Percentiles rank a stretch among this genome's conserved stretches.
phyloP scores from a whole-genome alignment of 192 early-diverging fungal species.

The Podila epicladia region DNA sequence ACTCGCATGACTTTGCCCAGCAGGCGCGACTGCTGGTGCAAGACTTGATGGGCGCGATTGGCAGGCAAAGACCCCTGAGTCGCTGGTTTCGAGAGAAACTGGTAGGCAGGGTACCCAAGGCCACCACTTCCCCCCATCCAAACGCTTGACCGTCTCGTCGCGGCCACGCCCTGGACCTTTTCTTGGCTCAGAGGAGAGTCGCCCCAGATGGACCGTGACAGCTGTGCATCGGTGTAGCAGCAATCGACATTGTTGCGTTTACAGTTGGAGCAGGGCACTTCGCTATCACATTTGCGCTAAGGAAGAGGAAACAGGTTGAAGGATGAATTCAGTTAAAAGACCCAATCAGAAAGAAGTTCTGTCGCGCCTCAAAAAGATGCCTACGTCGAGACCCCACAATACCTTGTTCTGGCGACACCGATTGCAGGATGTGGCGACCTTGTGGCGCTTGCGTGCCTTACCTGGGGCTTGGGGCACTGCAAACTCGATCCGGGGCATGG shows the following conservation, averaged over 20 bases:
- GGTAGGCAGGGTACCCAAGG: no score
- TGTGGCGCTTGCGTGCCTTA: conserved; percentile 46
- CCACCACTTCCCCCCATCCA: no score
- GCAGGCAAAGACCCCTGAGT: background rate
- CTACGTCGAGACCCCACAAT: background rate
- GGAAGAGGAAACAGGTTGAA: no score
- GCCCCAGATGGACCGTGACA: conserved; percentile 45
- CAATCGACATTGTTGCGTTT: conserved; percentile 48
- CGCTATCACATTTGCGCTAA: conserved; percentile 48
- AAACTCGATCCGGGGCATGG: conserved; percentile 10
- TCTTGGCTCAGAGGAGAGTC: conserved; percentile 41
- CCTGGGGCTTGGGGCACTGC: conserved; percentile 5
- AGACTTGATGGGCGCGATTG: conserved; percentile 11
- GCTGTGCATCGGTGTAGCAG: conserved; percentile 46
- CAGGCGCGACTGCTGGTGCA: conserved; percentile 7
- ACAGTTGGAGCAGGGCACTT: conserved; percentile 47
- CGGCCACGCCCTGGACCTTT: conserved; percentile 32
- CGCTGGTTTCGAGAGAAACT: no score
- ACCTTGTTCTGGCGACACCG: conserved; percentile 51
- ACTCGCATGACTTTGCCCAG: conserved; percentile 5
- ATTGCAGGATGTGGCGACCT: conserved; percentile 49
- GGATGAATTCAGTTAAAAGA: background rate
- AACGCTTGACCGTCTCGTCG: background rate
- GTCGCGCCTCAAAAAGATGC: no score
- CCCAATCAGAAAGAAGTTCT: no score